Conservation (phyloP, 2,329 filamentous ascomycete genomes). For the Grosmannia clavigera region DNA sequence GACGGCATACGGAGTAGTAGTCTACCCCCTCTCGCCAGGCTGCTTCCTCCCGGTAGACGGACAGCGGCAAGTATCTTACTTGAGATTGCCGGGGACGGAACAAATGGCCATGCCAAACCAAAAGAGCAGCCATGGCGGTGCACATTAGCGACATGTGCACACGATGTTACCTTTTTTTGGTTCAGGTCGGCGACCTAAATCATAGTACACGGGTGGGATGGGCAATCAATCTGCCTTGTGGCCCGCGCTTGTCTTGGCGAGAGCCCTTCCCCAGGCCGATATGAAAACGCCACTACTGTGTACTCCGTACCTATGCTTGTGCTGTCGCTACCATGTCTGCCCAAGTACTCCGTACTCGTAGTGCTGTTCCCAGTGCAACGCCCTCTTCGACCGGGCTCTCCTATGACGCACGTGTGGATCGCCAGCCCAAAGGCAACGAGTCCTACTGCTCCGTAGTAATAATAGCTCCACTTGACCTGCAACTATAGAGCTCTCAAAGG, state of each 20-base stretch:
- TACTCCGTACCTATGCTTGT: neutral
- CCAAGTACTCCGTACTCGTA: neutral
- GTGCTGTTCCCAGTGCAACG: slow-evolving; percentile 26
- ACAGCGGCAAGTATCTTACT: neutral
- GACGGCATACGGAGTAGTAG: no score
- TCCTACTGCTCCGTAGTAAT: neutral
- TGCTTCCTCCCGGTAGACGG: neutral
- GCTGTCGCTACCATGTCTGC: neutral
- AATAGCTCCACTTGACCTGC: neutral
- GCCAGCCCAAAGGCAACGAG: neutral
- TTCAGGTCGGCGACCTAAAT: neutral
- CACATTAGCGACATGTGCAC: neutral
- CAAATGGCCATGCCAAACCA: neutral
- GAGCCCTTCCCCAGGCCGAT: neutral
- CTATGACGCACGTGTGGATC: neutral
- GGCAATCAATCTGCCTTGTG: neutral
- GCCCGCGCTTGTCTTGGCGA: neutral
- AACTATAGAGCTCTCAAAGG: neutral
- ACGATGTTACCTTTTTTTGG: neutral
- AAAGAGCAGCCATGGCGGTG: neutral
- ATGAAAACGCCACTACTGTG: neutral
- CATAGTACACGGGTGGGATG: neutral
- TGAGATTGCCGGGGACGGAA: no score
- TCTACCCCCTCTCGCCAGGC: no score
- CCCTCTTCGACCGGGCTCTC: slow-evolving; percentile 17